These are phyloP conservation scores for Nemania bipapillata DNA, from an alignment of 2,329 filamentous ascomycete species.

Conservation along the genomic window DNA sequence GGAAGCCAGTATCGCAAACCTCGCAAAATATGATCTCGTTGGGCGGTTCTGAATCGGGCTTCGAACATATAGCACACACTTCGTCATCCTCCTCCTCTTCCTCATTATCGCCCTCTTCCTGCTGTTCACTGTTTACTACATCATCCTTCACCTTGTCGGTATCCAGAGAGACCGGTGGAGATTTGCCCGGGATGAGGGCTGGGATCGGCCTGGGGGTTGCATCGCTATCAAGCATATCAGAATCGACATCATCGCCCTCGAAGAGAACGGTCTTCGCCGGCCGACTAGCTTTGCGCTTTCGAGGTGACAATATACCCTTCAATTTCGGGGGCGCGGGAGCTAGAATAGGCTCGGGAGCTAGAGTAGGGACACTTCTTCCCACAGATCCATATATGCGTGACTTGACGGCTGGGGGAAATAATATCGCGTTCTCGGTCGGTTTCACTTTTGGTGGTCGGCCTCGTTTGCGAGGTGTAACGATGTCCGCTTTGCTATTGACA, in stretches of 20 bases:
- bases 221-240: conserved; percentile 65
- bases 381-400: conserved; percentile 35
- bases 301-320: conserved; percentile 68
- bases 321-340: conserved; percentile 46
- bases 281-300: conserved; percentile 56
- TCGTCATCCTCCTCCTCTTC: conserved; percentile 53
- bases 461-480: conserved; percentile 38
- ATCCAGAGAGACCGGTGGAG: conserved; percentile 23
- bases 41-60: conserved; percentile 65
- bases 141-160: conserved; percentile 24
- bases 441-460: conserved; percentile 42
- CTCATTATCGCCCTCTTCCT: conserved; percentile 55
- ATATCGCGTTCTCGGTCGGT: background rate
- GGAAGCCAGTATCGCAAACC: conserved; percentile 70
- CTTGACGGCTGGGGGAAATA: conserved; percentile 31
- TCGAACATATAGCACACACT: conserved; percentile 67
- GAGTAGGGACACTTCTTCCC: conserved; percentile 6
- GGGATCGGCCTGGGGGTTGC: conserved; percentile 56
- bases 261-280: conserved; percentile 68
- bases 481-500: background rate
- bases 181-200: conserved; percentile 41
- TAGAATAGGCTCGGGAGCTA: background rate
- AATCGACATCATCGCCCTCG: conserved; percentile 45
- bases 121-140: conserved; percentile 51
- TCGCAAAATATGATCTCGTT: conserved; percentile 74